These are phyloP conservation scores for Thozetella sp. DNA, from an alignment of 495 filamentous ascomycete species.

Conservation along the genomic window DNA sequence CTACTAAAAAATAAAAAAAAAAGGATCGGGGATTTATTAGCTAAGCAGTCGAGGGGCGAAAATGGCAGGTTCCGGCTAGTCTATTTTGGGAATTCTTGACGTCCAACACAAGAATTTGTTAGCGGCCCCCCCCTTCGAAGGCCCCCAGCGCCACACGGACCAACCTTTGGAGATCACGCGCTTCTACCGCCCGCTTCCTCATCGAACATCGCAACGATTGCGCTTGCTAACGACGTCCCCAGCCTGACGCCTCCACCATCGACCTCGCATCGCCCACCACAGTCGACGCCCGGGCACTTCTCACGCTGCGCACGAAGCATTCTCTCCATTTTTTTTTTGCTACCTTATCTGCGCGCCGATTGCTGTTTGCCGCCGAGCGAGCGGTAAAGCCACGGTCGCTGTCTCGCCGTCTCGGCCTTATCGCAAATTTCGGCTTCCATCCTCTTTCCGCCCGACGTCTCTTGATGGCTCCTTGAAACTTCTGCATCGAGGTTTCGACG, in stretches of 20 bases:
- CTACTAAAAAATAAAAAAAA: too few species aligned
- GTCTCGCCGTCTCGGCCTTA: conserved; percentile 3
- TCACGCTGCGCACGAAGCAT: background rate
- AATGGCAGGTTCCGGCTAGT: background rate
- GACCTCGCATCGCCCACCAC: background rate
- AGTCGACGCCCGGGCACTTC: background rate
- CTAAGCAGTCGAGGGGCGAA: background rate
- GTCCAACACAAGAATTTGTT: background rate
- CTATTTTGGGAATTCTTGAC: conserved; percentile 1
- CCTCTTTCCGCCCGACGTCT: background rate
- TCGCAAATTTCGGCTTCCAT: background rate
- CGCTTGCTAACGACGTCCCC: background rate
- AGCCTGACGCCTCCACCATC: conserved; percentile 2
- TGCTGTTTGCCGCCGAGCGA: background rate
- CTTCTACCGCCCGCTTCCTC: background rate
- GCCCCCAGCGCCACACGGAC: conserved; percentile 2
- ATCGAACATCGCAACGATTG: conserved; percentile 2
- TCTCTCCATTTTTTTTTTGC: background rate
- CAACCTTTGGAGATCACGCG: background rate
- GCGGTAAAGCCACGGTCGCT: background rate
- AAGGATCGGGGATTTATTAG: conserved; percentile 1
- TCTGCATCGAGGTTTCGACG: conserved; percentile 14
- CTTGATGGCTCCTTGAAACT: conserved; percentile 12
- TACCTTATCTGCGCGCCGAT: background rate
- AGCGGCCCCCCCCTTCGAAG: too few species aligned